A percentile compares a stretch with the other conserved stretches of the same genome.
Conservation (phyloP, 2,329 filamentous ascomycete genomes). For the Fonsecaea multimorphosa region DNA sequence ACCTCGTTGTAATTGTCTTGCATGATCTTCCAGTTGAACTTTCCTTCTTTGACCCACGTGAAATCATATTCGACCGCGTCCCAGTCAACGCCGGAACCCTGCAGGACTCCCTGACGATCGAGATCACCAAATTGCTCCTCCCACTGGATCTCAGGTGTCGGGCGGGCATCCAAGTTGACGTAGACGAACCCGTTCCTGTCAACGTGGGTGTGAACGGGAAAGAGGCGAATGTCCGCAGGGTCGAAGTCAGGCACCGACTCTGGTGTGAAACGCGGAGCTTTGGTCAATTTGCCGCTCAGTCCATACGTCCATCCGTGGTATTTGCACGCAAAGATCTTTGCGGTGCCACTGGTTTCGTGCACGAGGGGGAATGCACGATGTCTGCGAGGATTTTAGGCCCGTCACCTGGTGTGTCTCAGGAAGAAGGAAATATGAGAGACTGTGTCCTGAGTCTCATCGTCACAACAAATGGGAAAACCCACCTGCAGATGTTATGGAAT, state of each 20-base stretch:
- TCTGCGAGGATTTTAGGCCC: conserved; percentile 5
- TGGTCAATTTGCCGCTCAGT: conserved; percentile 62
- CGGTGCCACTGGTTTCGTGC: conserved; percentile 35
- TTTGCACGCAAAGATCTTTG: conserved; percentile 58
- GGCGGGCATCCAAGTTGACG: conserved; percentile 60
- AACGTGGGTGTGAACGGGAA: conserved; percentile 43
- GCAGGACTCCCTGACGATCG: conserved; percentile 57
- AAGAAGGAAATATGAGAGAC: not conserved
- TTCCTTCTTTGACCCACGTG: conserved; percentile 33
- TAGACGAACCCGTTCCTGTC: conserved; percentile 56
- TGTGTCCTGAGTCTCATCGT: not conserved
- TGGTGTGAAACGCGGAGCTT: conserved; percentile 61
- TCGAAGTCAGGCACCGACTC: conserved; percentile 64
- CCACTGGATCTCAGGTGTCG: conserved; percentile 29
- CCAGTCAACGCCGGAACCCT: conserved; percentile 60
- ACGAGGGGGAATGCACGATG: conserved; percentile 65
- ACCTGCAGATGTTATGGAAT: conserved; percentile 67
- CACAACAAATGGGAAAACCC: not conserved
- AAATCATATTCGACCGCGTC: conserved; percentile 59
- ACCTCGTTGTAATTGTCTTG: conserved; percentile 64
- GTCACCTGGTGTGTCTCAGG: not conserved
- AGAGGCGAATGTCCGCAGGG: conserved; percentile 61
- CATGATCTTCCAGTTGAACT: conserved; percentile 41
- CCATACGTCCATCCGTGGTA: conserved; percentile 70
- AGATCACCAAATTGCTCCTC: conserved; percentile 27